Conservation (phyloP, 768 basidiomycete species). For the Leccinellum luteum region DNA sequence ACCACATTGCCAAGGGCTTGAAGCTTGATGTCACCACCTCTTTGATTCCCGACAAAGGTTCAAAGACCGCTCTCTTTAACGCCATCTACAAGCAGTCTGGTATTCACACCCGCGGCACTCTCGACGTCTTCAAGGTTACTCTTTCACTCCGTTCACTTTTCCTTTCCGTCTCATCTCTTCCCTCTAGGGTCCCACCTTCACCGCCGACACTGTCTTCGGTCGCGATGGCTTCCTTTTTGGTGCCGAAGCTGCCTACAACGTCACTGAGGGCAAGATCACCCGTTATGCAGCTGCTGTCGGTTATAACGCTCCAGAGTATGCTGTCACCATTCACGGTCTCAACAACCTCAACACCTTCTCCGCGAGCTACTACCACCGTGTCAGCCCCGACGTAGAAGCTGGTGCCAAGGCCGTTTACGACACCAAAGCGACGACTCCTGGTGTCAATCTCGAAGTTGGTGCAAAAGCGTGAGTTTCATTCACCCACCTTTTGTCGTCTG, state of each 20-base stretch:
- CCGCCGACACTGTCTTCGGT: conserved; percentile 91
- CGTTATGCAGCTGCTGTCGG: conserved; percentile 91
- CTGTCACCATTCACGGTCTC: conserved; percentile 90
- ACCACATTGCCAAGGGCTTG: conserved; percentile 95
- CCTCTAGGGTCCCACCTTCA: conserved; percentile 90
- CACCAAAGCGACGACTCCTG: conserved; percentile 82
- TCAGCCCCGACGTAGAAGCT: conserved; percentile 87
- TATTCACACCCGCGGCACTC: conserved; percentile 83
- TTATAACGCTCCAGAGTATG: conserved; percentile 95
- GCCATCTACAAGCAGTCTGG: conserved; percentile 95
- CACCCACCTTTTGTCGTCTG: background rate
- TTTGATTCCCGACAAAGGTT: conserved; percentile 82
- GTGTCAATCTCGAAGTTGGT: conserved; percentile 91
- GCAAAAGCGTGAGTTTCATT: conserved; percentile 75
- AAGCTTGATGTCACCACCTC: conserved; percentile 89
- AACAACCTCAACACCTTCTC: conserved; percentile 92
- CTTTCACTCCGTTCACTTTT: conserved; percentile 6
- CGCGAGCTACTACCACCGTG: conserved; percentile 98
- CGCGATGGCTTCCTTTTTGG: conserved; percentile 98
- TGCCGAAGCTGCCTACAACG: conserved; percentile 95
- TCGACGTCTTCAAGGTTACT: conserved; percentile 92
- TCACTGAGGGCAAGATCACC: conserved; percentile 88
- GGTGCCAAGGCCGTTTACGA: conserved; percentile 97
- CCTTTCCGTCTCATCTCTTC: background rate
- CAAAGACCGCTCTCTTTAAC: conserved; percentile 80